These are phyloP conservation scores for Solanum tarijense DNA, from an alignment of 257 asterid species.

Conservation along the genomic window DNA sequence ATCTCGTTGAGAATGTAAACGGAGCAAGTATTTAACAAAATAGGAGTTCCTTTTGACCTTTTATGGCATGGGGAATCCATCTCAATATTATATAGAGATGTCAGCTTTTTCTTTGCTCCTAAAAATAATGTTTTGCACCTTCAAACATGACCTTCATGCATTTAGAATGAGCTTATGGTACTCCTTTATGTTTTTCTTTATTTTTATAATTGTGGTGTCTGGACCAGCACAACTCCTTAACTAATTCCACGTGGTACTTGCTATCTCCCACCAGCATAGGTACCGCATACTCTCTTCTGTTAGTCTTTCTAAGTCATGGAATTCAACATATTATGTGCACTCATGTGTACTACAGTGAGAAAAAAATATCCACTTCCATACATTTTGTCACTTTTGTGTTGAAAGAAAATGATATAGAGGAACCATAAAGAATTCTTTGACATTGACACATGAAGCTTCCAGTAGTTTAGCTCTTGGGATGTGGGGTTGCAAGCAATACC, in stretches of 20 bases:
- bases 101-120: neutral
- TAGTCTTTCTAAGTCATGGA: neutral
- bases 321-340: neutral
- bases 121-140: neutral
- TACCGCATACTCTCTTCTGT: neutral
- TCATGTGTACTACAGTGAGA: neutral
- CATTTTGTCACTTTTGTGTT: neutral
- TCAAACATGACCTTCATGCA: neutral
- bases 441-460: neutral
- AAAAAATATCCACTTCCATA: neutral
- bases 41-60: neutral
- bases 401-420: neutral
- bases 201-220: neutral
- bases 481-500: neutral
- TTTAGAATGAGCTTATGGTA: neutral
- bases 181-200: neutral
- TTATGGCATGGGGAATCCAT: no score
- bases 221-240: neutral
- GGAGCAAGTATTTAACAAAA: neutral
- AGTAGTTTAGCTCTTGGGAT: neutral
- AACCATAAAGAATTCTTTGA: neutral
- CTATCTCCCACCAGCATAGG: neutral
- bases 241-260: neutral
- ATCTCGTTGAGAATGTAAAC: neutral
- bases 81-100: no score